A percentile compares a stretch with the other conserved stretches of the same genome.
These are phyloP conservation scores for Penicillium sp. DNA, from an alignment of 2,329 filamentous ascomycete genomes.

Conservation along the genomic window DNA sequence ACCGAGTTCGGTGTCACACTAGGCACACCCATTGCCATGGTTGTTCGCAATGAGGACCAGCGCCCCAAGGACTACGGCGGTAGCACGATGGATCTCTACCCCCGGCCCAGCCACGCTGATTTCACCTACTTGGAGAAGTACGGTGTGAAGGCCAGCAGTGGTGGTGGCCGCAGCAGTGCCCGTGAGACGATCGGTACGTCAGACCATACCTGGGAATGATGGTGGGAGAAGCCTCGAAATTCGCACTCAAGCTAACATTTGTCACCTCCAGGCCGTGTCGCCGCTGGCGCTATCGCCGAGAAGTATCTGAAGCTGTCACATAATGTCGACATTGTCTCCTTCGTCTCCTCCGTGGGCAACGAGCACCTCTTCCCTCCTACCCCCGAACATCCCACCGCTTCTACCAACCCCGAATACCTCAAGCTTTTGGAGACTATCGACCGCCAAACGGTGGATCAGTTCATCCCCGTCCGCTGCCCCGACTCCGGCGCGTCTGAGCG, in stretches of 20 bases:
- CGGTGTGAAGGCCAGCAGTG: constrained; percentile 82
- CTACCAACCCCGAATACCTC: constrained; percentile 73
- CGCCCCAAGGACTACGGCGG: constrained; percentile 85
- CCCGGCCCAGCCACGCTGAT: constrained; percentile 87
- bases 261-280: constrained; percentile 59
- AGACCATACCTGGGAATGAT: neutral
- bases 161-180: constrained; percentile 85
- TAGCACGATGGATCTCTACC: constrained; percentile 85
- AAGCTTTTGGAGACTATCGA: constrained; percentile 65
- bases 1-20: constrained; percentile 85
- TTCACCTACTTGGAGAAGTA: constrained; percentile 98
- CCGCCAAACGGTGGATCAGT: constrained; percentile 70
- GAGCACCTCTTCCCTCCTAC: constrained; percentile 71
- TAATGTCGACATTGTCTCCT: constrained; percentile 85
- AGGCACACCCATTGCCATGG: constrained; percentile 82
- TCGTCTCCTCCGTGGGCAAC: constrained; percentile 76
- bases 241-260: neutral
- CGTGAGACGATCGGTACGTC: constrained; percentile 77
- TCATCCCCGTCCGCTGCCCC: constrained; percentile 83
- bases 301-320: constrained; percentile 80
- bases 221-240: neutral
- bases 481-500: constrained; percentile 55
- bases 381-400: constrained; percentile 59
- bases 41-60: constrained; percentile 88
- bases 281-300: constrained; percentile 85